Evolutionary conservation across 108 stramenopile genomes (phyloP).

Genomic region (Cyclotella atomus): DNA sequence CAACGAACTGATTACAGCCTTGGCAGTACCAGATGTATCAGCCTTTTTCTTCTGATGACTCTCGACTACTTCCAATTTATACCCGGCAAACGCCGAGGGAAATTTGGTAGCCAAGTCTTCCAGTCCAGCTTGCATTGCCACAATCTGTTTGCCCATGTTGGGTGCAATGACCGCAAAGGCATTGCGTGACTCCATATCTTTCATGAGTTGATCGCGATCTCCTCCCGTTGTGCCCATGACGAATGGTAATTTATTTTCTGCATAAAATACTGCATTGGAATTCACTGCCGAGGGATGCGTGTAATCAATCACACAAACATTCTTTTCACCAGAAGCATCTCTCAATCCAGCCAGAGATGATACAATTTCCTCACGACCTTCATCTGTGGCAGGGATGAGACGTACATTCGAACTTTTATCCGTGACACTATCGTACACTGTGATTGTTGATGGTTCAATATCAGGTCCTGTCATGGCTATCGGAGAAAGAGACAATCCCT

Average conservation of each 20-base stretch:
- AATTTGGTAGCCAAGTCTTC: conserved; percentile 90
- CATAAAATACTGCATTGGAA: conserved; percentile 90
- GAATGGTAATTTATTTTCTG: conserved; percentile 81
- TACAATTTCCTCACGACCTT: conserved; percentile 57
- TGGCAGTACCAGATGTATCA: conserved; percentile 98
- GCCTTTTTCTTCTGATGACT: conserved; percentile 97
- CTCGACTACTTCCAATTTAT: conserved; percentile 91
- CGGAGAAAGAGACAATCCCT: conserved; percentile 82
- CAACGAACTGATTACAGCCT: conserved; percentile 91
- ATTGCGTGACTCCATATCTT: conserved; percentile 67
- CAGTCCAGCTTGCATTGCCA: conserved; percentile 96
- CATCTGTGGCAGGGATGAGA: conserved; percentile 74
- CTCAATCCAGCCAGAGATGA: conserved; percentile 65
- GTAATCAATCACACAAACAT: conserved; percentile 94
- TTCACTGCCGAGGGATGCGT: conserved; percentile 98
- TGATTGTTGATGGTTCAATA: conserved; percentile 70
- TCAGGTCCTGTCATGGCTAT: conserved; percentile 92
- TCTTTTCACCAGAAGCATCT: conserved; percentile 54
- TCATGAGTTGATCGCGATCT: conserved; percentile 84
- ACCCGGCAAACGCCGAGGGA: conserved; percentile 93
- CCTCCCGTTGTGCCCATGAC: conserved; percentile 97
- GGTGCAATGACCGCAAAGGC: conserved; percentile 97
- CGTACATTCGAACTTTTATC: conserved; percentile 64
- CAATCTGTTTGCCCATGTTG: conserved; percentile 99
- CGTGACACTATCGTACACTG: conserved; percentile 71